phyloP scores from a whole-genome alignment of 2,329 filamentous ascomycete genomes.

The Xylaria sp. region DNA sequence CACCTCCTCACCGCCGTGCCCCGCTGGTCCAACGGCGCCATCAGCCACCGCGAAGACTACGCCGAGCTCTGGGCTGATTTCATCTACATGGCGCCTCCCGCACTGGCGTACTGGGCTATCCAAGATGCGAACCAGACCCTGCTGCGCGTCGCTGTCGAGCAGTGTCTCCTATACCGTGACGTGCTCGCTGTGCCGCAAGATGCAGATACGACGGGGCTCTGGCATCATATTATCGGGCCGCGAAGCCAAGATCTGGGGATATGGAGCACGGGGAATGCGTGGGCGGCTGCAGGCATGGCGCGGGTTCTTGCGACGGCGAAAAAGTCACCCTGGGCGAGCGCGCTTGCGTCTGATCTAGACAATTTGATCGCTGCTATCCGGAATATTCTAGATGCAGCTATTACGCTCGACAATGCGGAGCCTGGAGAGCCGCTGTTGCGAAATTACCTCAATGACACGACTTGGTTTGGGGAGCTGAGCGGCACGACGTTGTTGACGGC shows the following conservation, averaged over 20 bases:
- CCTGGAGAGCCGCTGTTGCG: conserved; percentile 52
- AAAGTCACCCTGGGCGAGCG: conserved; percentile 46
- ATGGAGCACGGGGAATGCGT: conserved; percentile 62
- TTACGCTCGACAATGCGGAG: conserved; percentile 46
- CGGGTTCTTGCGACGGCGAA: conserved; percentile 58
- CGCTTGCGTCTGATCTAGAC: conserved; percentile 50
- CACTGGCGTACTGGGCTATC: conserved; percentile 59
- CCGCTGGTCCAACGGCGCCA: conserved; percentile 58
- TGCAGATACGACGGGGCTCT: conserved; percentile 50
- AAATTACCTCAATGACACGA: conserved; percentile 59
- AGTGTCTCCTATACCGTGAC: conserved; percentile 56
- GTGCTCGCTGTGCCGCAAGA: conserved; percentile 50
- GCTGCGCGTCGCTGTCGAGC: conserved; percentile 52
- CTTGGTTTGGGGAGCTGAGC: conserved; percentile 60
- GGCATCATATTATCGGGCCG: conserved; percentile 59
- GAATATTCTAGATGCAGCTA: conserved; percentile 48
- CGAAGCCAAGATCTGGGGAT: conserved; percentile 52
- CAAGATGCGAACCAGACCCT: conserved; percentile 51
- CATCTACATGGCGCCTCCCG: conserved; percentile 62
- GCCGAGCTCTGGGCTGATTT: conserved; percentile 62
- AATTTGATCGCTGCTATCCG: conserved; percentile 51
- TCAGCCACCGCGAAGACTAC: conserved; percentile 58
- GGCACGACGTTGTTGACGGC: conserved; percentile 60
- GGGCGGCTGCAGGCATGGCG: conserved; percentile 60
- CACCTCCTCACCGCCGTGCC: conserved; percentile 55